Conservation (phyloP, 2,329 filamentous ascomycete genomes). For the Thermochaetoides dissita region DNA sequence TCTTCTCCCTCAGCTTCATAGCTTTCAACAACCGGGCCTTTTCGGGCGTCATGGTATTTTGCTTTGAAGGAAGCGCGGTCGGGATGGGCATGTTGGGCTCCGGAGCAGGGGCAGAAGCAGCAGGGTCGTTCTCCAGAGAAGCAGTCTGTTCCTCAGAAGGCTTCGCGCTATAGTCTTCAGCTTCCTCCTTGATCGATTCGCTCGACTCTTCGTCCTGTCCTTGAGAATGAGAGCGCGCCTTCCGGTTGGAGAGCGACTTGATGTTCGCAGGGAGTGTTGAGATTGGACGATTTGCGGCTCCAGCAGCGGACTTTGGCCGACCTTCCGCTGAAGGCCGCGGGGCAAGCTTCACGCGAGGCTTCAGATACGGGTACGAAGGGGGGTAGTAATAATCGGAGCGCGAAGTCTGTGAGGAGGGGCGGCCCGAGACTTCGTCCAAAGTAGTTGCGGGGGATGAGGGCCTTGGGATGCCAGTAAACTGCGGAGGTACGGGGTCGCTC, state of each 20-base stretch:
- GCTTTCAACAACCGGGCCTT: constrained; percentile 91
- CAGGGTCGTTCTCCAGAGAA: constrained; percentile 69
- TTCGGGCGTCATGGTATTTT: constrained; percentile 60
- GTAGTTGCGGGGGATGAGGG: constrained; percentile 33
- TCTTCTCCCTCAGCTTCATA: constrained; percentile 73
- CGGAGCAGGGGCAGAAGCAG: constrained; percentile 31
- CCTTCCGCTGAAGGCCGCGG: constrained; percentile 65
- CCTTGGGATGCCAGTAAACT: constrained; percentile 33
- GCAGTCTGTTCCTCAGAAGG: constrained; percentile 38
- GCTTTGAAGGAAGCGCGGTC: constrained; percentile 29
- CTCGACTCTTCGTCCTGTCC: constrained; percentile 19
- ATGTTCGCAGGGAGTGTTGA: constrained; percentile 71
- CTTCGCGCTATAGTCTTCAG: constrained; percentile 27
- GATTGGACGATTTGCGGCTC: constrained; percentile 52
- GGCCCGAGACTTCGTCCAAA: constrained; percentile 27
- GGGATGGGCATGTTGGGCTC: constrained; percentile 23
- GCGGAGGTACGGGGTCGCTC: constrained; percentile 34
- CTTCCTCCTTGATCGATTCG: constrained; percentile 24
- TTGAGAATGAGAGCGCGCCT: constrained; percentile 26
- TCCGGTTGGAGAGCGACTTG: constrained; percentile 51
- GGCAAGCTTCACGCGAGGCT: constrained; percentile 77
- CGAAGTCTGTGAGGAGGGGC: constrained; percentile 38
- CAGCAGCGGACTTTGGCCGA: constrained; percentile 47
- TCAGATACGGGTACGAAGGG: constrained; percentile 37
- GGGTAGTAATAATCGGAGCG: constrained; percentile 37